Evolutionary conservation across 83 land plant genomes (phyloP), one percentile per base, ranked within the genome.

Genomic region (Diphasiastrum complanatum): DNA sequence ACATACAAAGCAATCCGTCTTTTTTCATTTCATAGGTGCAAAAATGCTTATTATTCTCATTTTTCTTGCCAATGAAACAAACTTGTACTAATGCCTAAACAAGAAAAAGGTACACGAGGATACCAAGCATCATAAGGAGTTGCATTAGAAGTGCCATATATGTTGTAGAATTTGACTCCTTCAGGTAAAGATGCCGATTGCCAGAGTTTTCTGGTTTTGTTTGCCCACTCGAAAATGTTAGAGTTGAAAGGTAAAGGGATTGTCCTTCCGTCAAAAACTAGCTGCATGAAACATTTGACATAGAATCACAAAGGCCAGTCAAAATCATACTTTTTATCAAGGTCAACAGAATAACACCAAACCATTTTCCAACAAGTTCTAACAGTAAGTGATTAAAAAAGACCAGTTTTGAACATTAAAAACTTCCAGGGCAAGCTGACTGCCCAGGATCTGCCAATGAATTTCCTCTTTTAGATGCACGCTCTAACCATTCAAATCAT

Each of bases 111-210:
- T 8, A 38, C 12, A 38, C 8, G 54, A 20, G 49, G 81, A 28
- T 79, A 90, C 97, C 93, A 80, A 38, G 82, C 83, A 76, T 82
- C 70, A 61, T 72, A 84, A 26, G 97, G 93, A 18, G 97, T 84
- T 32, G 83, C 97, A 68, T 27, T 69, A 38, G 81, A 73, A 60
- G 79, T 84, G 49, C 97, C 97, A 78, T 60, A 90, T 4, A 90
- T 80, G 66, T 90, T 90, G 48, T 81, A 90, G 45, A 86, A 90
- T 65, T 69, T 68, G 55, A 86, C 74, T 24, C 84, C 78, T 27
- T 76, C 60, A 37, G 97, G 97, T 38, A 90, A 72, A 68, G 80
- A 66, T 71, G 97, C 88, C 34, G 74, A 69, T 24, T 81, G 66
- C 18, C 86, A 58, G 30, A 90, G 56, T 67, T 64, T 36, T 26